A percentile compares a stretch with the other conserved stretches of the same genome.
Conservation (phyloP, 2,329 filamentous ascomycete genomes). For the Verticillium dahliae region DNA sequence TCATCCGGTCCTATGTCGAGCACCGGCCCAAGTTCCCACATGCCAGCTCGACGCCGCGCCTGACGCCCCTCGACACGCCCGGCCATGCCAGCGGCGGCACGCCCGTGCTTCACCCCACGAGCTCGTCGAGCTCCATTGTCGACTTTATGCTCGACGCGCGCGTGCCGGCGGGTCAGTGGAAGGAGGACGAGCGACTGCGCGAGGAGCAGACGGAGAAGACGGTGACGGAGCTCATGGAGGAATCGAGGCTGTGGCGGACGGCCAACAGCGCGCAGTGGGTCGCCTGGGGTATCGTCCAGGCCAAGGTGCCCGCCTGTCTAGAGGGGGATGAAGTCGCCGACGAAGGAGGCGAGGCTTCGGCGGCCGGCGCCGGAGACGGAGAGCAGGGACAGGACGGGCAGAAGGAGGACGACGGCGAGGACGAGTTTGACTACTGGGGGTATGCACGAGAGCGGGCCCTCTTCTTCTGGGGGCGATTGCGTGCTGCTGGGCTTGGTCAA, state of each 20-base stretch:
- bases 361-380: slow-evolving; percentile 8
- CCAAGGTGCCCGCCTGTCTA: slow-evolving; percentile 59
- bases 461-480: slow-evolving; percentile 93
- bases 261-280: slow-evolving; percentile 89
- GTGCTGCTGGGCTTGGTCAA: slow-evolving; percentile 69
- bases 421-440: slow-evolving; percentile 86
- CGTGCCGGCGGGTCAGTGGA: slow-evolving; percentile 47
- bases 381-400: slow-evolving; percentile 33
- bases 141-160: slow-evolving; percentile 81
- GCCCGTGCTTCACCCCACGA: slow-evolving; percentile 27
- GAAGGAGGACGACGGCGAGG: slow-evolving; percentile 44
- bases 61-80: slow-evolving; percentile 34
- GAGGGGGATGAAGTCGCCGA: slow-evolving; percentile 51
- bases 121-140: slow-evolving; percentile 45
- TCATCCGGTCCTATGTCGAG: slow-evolving; percentile 79
- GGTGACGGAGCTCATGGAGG: slow-evolving; percentile 65
- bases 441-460: slow-evolving; percentile 87
- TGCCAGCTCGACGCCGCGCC: slow-evolving; percentile 42
- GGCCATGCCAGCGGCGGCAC: slow-evolving; percentile 16
- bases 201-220: slow-evolving; percentile 61
- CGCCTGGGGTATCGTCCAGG: slow-evolving; percentile 94
- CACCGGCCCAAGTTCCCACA: slow-evolving; percentile 66
- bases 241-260: slow-evolving; percentile 78
- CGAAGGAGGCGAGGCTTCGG: slow-evolving; percentile 10
- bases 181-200: slow-evolving; percentile 54